These are phyloP conservation scores for Cordyceps militaris DNA, from an alignment of 2,329 filamentous ascomycete species.

Conservation along the genomic window DNA sequence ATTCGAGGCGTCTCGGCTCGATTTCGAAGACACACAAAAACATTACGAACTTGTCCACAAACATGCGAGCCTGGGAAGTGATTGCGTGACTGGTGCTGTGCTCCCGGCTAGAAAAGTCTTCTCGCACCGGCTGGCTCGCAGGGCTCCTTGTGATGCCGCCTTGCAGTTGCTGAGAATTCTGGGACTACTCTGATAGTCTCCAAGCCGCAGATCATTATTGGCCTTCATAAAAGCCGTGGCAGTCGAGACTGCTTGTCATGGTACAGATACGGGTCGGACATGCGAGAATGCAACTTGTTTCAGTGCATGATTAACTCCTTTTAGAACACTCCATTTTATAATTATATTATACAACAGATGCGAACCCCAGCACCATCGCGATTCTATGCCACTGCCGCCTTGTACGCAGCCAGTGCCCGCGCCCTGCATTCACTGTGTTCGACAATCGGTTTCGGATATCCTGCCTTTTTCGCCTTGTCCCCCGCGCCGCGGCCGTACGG, in stretches of 20 bases:
- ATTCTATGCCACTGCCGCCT: slow-evolving; percentile 33
- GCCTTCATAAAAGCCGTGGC: slow-evolving; percentile 56
- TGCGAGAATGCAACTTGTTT: slow-evolving; percentile 15
- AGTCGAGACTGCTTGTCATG: slow-evolving; percentile 45
- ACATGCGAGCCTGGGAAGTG: slow-evolving; percentile 19
- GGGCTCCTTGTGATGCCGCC: slow-evolving; percentile 20
- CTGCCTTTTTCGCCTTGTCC: slow-evolving; percentile 52
- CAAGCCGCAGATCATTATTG: slow-evolving; percentile 50
- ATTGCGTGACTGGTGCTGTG: slow-evolving; percentile 20
- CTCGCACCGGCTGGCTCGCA: slow-evolving; percentile 35
- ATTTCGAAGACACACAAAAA: slow-evolving; percentile 33
- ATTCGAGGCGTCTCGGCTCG: slow-evolving; percentile 41
- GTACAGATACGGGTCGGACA: slow-evolving; percentile 64
- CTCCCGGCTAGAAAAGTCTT: slow-evolving; percentile 50
- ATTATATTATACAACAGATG: neutral
- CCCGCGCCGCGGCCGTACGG: slow-evolving; percentile 63
- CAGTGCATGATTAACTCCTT: neutral
- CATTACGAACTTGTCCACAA: slow-evolving; percentile 20
- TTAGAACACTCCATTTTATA: neutral
- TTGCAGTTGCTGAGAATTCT: slow-evolving; percentile 44
- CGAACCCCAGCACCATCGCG: neutral
- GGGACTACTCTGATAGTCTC: slow-evolving; percentile 50
- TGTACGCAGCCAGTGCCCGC: slow-evolving; percentile 62
- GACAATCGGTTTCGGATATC: slow-evolving; percentile 71
- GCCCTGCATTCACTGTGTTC: slow-evolving; percentile 64